A percentile compares a stretch with the other conserved stretches of the same genome.
phyloP scores from a whole-genome alignment of 2,329 filamentous ascomycete genomes.

The Claviceps purpurea region DNA sequence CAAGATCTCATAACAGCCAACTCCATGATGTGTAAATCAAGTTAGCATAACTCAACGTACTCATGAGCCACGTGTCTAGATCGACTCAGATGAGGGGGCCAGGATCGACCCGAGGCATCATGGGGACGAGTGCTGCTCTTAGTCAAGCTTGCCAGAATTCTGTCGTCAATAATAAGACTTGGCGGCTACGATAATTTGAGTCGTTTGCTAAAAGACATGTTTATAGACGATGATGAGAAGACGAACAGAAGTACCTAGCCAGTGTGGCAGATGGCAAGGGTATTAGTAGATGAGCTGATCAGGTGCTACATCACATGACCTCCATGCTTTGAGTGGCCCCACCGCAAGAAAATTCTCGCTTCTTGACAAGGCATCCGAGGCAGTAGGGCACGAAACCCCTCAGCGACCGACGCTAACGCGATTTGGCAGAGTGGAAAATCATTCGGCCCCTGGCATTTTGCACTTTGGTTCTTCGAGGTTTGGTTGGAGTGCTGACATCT shows the following conservation, averaged over 20 bases:
- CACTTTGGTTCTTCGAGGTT: slow-evolving; percentile 9
- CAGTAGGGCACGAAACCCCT: slow-evolving; percentile 24
- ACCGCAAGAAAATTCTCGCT: not conserved
- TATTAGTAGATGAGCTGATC: not conserved
- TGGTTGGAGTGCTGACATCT: slow-evolving; percentile 11
- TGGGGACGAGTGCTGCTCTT: too few relatives aligned
- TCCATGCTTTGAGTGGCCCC: not conserved
- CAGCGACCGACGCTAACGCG: slow-evolving; percentile 13
- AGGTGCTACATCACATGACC: slow-evolving; percentile 7
- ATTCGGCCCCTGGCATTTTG: slow-evolving; percentile 17
- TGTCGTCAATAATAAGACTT: too few relatives aligned
- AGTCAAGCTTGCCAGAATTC: too few relatives aligned
- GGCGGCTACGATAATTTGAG: too few relatives aligned
- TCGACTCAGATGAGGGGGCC: too few relatives aligned
- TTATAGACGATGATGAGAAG: not conserved
- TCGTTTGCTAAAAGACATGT: too few relatives aligned
- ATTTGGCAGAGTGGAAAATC: slow-evolving; percentile 15
- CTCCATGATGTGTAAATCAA: too few relatives aligned
- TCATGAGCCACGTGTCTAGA: too few relatives aligned
- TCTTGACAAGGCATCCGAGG: not conserved
- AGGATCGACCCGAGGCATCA: too few relatives aligned
- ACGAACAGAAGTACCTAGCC: not conserved
- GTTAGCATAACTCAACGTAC: too few relatives aligned
- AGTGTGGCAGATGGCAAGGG: not conserved
- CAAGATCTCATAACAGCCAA: not conserved